These are phyloP conservation scores for Poronia punctata DNA, from an alignment of 495 filamentous ascomycete species.

Conservation along the genomic window DNA sequence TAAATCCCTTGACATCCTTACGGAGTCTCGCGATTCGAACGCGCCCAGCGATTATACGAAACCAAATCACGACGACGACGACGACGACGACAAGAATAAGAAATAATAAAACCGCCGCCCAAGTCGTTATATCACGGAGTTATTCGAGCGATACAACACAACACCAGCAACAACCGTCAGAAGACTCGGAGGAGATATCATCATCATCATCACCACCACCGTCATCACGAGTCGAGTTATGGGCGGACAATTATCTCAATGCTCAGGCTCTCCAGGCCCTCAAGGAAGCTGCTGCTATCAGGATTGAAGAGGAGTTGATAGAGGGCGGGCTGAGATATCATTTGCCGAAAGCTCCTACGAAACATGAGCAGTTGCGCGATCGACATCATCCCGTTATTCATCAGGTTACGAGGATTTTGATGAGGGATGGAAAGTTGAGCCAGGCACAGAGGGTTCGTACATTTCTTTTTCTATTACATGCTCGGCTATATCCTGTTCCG, in stretches of 20 bases:
- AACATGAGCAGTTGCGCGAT: conserved; percentile 56
- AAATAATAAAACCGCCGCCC: conserved; percentile 10
- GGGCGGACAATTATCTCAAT: conserved; percentile 28
- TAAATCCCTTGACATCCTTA: conserved; percentile 37
- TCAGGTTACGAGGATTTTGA: conserved; percentile 84
- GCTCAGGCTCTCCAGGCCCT: conserved; percentile 30
- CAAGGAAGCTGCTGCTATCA: conserved; percentile 15
- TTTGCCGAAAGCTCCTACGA: conserved; percentile 57
- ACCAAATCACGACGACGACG: too few relatives aligned
- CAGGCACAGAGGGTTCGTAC: conserved; percentile 69
- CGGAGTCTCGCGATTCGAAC: conserved; percentile 39
- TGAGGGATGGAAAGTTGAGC: conserved; percentile 80
- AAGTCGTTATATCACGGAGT: background rate
- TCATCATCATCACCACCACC: conserved; percentile 2
- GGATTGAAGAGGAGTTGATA: conserved; percentile 6
- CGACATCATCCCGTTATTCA: conserved; percentile 76
- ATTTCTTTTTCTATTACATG: conserved; percentile 4
- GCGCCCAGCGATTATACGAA: too few relatives aligned
- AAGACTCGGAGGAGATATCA: too few relatives aligned
- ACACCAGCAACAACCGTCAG: background rate
- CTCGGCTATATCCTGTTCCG: background rate
- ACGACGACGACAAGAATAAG: conserved; percentile 15
- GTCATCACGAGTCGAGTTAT: conserved; percentile 15
- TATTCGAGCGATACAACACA: background rate
- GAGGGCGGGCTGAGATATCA: conserved; percentile 64